Conservation (phyloP, 257 asterid genomes). For the Linderniella brevidens region DNA sequence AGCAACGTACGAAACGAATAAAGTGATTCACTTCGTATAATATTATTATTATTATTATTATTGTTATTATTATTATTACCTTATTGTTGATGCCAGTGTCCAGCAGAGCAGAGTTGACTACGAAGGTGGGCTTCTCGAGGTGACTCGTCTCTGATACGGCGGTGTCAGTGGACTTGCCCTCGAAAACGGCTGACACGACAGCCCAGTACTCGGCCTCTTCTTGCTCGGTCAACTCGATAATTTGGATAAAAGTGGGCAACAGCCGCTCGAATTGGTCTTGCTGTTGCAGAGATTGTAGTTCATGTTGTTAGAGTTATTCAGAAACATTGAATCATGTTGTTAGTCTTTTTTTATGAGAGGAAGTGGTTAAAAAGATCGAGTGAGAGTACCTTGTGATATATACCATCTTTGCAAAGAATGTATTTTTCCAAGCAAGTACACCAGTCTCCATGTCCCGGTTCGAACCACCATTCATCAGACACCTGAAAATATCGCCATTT, state of each 20-base stretch:
- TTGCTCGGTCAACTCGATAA: slow-evolving; percentile 62
- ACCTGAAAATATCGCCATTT: slow-evolving; percentile 24
- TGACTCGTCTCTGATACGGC: slow-evolving; percentile 15
- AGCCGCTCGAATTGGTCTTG: slow-evolving; percentile 83
- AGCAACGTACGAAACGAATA: not conserved
- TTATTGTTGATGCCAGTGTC: slow-evolving; percentile 70
- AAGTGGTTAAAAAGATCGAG: not conserved
- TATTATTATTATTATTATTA: no score
- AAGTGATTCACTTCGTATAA: no score
- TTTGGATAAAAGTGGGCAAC: slow-evolving; percentile 84
- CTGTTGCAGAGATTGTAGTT: slow-evolving; percentile 23
- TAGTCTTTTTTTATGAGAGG: no score
- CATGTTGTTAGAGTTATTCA: slow-evolving; percentile 1
- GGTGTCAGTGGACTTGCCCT: slow-evolving; percentile 44
- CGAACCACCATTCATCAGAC: slow-evolving; percentile 88
- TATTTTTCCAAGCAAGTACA: slow-evolving; percentile 84
- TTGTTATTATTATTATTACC: slow-evolving; percentile 18
- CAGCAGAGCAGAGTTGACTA: slow-evolving; percentile 26
- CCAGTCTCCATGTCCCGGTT: slow-evolving; percentile 99
- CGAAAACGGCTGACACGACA: slow-evolving; percentile 58
- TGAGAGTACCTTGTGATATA: slow-evolving; percentile 71
- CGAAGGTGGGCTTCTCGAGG: slow-evolving; percentile 18
- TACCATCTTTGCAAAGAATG: slow-evolving; percentile 82
- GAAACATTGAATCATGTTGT: no score
- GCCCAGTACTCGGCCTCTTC: slow-evolving; percentile 73